phyloP scores from a whole-genome alignment of 1,284 basidiomycete species.

The Rhizoctonia solani region DNA sequence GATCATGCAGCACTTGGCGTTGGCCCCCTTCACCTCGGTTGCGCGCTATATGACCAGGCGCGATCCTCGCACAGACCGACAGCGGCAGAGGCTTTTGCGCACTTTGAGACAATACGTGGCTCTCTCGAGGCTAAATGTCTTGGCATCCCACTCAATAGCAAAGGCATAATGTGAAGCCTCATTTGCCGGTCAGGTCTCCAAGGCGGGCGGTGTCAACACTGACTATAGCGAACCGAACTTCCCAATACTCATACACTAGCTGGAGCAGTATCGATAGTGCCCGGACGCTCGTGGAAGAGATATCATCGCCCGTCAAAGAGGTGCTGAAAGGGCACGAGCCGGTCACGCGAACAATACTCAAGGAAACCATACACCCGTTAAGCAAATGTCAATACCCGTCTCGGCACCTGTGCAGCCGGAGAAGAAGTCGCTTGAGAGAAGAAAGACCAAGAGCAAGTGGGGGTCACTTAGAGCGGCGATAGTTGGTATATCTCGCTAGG shows the following conservation, averaged over 20 bases:
- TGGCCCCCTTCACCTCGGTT: conserved; percentile 19
- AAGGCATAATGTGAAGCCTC: neutral
- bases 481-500: too few relatives aligned
- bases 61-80: conserved; percentile 24
- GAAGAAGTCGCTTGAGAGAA: neutral
- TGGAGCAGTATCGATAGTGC: conserved; percentile 17
- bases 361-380: neutral
- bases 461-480: neutral
- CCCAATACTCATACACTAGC: neutral
- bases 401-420: too few relatives aligned
- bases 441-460: conserved; percentile 16
- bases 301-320: neutral
- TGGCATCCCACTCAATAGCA: conserved; percentile 13
- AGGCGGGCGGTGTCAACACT: conserved; percentile 19
- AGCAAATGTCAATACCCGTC: too few relatives aligned
- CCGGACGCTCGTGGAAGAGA: conserved; percentile 6
- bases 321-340: neutral
- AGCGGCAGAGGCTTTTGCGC: conserved; percentile 21
- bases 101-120: conserved; percentile 24
- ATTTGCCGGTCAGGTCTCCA: neutral
- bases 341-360: neutral
- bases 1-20: conserved; percentile 18
- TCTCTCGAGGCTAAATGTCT: conserved; percentile 21
- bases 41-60: conserved; percentile 28
- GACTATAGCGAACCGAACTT: neutral